Evolutionary conservation across 805 yeast species (phyloP).

Genomic region (Teunomyces funiuensis): DNA sequence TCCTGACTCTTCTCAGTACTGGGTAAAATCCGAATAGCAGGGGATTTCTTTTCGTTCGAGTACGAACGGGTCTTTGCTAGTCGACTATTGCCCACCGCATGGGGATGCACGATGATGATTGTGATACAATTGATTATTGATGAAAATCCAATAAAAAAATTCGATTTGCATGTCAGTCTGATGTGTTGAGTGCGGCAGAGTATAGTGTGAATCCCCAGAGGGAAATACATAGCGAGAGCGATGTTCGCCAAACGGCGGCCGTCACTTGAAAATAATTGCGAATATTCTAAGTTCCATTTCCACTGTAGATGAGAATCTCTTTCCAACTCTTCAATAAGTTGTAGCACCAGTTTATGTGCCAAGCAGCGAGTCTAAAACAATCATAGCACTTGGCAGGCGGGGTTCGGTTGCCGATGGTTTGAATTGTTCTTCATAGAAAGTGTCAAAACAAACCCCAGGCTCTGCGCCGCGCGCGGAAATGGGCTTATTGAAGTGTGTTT

Average conservation of each 20-base stretch:
- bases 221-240: neutral
- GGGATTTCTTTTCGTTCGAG: constrained; percentile 1
- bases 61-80: constrained; percentile 1
- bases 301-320: neutral
- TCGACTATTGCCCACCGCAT: constrained; percentile 7
- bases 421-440: no score
- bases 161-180: constrained; percentile 48
- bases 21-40: constrained; percentile 3
- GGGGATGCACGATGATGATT: constrained; percentile 18
- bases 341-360: no score
- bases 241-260: neutral
- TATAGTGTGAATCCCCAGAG: no score
- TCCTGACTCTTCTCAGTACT: constrained; percentile 29
- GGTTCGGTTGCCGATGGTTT: no score
- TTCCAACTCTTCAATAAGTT: no score
- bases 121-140: constrained; percentile 11
- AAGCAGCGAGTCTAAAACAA: neutral
- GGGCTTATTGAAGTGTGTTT: neutral
- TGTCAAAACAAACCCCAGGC: no score
- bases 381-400: neutral
- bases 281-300: no score
- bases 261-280: no score
- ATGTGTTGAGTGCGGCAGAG: constrained; percentile 12
- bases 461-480: constrained; percentile 3
- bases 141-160: constrained; percentile 26